These are phyloP conservation scores for Dactylellina leptospora DNA, from an alignment of 2,329 filamentous ascomycete genomes.

Conservation along the genomic window DNA sequence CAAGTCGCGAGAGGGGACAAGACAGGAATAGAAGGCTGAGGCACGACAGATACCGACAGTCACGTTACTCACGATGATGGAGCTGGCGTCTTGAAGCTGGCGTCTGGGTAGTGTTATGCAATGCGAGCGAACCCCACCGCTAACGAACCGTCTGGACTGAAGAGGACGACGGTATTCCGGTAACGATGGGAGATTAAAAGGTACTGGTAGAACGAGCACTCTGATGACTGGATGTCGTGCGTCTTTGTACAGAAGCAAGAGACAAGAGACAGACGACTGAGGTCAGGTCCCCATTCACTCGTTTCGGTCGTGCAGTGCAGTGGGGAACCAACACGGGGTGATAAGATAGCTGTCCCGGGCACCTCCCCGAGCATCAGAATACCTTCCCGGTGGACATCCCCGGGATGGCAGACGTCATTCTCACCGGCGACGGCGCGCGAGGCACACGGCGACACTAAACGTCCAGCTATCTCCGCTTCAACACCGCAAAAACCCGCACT, in stretches of 20 bases:
- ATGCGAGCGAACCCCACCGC: slow-evolving; percentile 6
- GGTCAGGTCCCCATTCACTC: too few relatives aligned
- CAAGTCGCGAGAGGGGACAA: background rate
- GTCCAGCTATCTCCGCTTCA: slow-evolving; percentile 35
- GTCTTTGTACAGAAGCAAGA: too few relatives aligned
- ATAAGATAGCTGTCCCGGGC: slow-evolving; percentile 1
- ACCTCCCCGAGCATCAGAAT: background rate
- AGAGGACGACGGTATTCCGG: too few relatives aligned
- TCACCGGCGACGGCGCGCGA: slow-evolving; percentile 11
- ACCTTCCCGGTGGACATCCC: background rate
- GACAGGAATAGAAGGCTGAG: background rate
- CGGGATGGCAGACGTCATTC: background rate
- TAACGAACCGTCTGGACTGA: too few relatives aligned
- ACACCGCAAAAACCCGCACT: slow-evolving; percentile 1
- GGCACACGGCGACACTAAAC: slow-evolving; percentile 3
- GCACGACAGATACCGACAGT: background rate
- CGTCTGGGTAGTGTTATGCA: background rate
- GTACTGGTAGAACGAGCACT: too few relatives aligned
- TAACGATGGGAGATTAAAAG: too few relatives aligned
- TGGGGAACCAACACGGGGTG: background rate
- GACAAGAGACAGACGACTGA: too few relatives aligned
- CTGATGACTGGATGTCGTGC: too few relatives aligned
- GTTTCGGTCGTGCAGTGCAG: too few relatives aligned
- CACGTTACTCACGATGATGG: slow-evolving; percentile 17
- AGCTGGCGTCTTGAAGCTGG: slow-evolving; percentile 1